Evolutionary conservation across 352 stramenopile species (phyloP).

Genomic region (Phytophthora nicotianae): DNA sequence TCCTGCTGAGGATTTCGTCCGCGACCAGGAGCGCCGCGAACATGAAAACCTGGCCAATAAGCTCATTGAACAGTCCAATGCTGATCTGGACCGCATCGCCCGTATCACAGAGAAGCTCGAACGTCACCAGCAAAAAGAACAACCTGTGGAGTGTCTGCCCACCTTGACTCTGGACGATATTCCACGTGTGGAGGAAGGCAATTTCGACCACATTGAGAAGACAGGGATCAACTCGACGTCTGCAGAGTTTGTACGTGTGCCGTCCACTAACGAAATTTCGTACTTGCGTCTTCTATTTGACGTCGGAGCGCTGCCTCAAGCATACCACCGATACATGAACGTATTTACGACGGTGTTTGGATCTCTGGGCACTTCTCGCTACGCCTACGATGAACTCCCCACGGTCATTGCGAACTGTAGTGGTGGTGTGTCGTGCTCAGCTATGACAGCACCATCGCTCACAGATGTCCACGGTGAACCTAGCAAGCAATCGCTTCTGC

Average conservation of each 20-base stretch:
- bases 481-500: slow-evolving; percentile 64
- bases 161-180: slow-evolving; percentile 79
- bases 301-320: slow-evolving; percentile 48
- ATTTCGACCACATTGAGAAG: slow-evolving; percentile 59
- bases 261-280: slow-evolving; percentile 85
- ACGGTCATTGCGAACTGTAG: slow-evolving; percentile 82
- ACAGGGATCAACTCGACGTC: slow-evolving; percentile 38
- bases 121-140: slow-evolving; percentile 63
- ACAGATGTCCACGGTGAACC: slow-evolving; percentile 39
- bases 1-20: slow-evolving; percentile 63
- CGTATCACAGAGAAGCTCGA: slow-evolving; percentile 52
- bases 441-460: slow-evolving; percentile 61
- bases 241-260: slow-evolving; percentile 65
- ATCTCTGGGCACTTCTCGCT: slow-evolving; percentile 70
- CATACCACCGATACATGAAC: slow-evolving; percentile 71
- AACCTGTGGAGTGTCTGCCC: slow-evolving; percentile 75
- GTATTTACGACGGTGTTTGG: slow-evolving; percentile 77
- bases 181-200: slow-evolving; percentile 48
- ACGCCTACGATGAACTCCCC: slow-evolving; percentile 68
- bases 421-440: slow-evolving; percentile 70
- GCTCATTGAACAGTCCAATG: slow-evolving; percentile 50
- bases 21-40: slow-evolving; percentile 58
- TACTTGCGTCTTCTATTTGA: slow-evolving; percentile 83
- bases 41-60: slow-evolving; percentile 49
- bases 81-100: slow-evolving; percentile 64